Percentiles rank a stretch among this genome's conserved stretches.
Conservation (phyloP, 805 yeast genomes). For the Teunomyces gatunensis region DNA sequence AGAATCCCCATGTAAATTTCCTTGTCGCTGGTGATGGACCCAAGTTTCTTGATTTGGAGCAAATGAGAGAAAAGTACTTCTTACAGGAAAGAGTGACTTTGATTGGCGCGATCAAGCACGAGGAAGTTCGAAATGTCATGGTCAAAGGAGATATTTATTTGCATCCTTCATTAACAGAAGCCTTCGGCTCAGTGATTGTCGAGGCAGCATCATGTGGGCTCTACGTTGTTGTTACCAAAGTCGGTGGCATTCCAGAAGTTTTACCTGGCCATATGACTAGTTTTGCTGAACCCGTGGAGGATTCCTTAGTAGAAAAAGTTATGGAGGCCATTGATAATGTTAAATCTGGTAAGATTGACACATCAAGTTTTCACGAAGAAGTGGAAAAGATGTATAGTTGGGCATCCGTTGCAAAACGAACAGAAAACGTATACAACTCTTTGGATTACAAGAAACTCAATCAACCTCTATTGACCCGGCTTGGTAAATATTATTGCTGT, state of each 20-base stretch:
- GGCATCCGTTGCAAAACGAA: constrained; percentile 82
- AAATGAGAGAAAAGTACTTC: constrained; percentile 84
- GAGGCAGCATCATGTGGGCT: constrained; percentile 98
- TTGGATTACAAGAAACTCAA: constrained; percentile 39
- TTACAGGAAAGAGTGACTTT: constrained; percentile 85
- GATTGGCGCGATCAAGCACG: constrained; percentile 86
- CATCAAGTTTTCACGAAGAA: constrained; percentile 73
- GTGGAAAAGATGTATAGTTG: constrained; percentile 86
- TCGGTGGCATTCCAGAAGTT: constrained; percentile 98
- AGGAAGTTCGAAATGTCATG: constrained; percentile 90
- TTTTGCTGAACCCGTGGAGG: constrained; percentile 85
- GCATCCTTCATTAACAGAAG: constrained; percentile 94
- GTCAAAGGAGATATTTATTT: constrained; percentile 88
- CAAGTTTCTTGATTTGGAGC: constrained; percentile 87
- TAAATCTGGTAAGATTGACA: constrained; percentile 58
- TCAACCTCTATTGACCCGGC: constrained; percentile 55
- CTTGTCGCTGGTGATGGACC: constrained; percentile 98
- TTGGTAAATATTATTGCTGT: constrained; percentile 63
- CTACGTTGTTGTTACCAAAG: constrained; percentile 89
- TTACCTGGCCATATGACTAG: constrained; percentile 90
- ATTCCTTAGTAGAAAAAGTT: constrained; percentile 71
- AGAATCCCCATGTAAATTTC: constrained; percentile 64
- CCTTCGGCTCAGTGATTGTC: constrained; percentile 94
- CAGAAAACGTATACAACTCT: constrained; percentile 74
- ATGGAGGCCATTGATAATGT: constrained; percentile 64